Percentiles rank a stretch among this genome's conserved stretches.
These are phyloP conservation scores for Alternaria solani DNA, from an alignment of 2,329 filamentous ascomycete species.

Conservation along the genomic window DNA sequence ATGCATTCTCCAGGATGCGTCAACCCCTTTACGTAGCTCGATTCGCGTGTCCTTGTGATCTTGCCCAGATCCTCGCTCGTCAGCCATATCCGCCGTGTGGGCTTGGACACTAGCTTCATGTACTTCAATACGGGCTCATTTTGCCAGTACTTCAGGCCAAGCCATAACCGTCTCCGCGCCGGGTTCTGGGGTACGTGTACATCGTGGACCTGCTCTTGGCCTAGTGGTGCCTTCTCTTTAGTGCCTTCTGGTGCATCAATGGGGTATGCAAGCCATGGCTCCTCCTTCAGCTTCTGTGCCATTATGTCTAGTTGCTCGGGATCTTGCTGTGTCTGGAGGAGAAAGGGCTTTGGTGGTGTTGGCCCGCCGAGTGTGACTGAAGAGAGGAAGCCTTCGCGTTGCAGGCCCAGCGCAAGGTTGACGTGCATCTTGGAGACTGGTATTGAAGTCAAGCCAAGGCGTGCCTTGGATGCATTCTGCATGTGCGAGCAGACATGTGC, in stretches of 20 bases:
- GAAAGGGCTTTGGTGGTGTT: slow-evolving; percentile 55
- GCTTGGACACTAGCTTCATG: slow-evolving; percentile 74
- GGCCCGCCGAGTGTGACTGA: slow-evolving; percentile 78
- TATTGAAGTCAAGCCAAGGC: slow-evolving; percentile 83
- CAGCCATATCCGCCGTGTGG: slow-evolving; percentile 75
- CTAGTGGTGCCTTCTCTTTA: slow-evolving; percentile 22
- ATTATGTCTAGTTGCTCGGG: slow-evolving; percentile 41
- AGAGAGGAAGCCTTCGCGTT: slow-evolving; percentile 82
- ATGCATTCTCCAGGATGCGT: slow-evolving; percentile 81
- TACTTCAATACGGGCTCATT: slow-evolving; percentile 78
- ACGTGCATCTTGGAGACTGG: slow-evolving; percentile 84
- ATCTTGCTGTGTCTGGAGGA: slow-evolving; percentile 41
- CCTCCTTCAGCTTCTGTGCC: slow-evolving; percentile 46
- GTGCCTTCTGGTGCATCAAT: slow-evolving; percentile 7
- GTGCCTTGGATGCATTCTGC: slow-evolving; percentile 86
- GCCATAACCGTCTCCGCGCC: slow-evolving; percentile 78
- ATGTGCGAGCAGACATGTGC: slow-evolving; percentile 87
- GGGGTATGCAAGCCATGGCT: slow-evolving; percentile 53
- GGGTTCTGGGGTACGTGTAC: slow-evolving; percentile 65
- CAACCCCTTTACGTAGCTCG: slow-evolving; percentile 74
- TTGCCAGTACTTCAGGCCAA: slow-evolving; percentile 90
- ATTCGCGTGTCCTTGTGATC: slow-evolving; percentile 73
- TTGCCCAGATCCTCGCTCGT: slow-evolving; percentile 67
- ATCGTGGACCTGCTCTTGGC: slow-evolving; percentile 31
- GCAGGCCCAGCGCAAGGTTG: slow-evolving; percentile 75